Base-by-base conservation (phyloP, 768 basidiomycete genomes). In the Crucibulum laeve region DNA sequence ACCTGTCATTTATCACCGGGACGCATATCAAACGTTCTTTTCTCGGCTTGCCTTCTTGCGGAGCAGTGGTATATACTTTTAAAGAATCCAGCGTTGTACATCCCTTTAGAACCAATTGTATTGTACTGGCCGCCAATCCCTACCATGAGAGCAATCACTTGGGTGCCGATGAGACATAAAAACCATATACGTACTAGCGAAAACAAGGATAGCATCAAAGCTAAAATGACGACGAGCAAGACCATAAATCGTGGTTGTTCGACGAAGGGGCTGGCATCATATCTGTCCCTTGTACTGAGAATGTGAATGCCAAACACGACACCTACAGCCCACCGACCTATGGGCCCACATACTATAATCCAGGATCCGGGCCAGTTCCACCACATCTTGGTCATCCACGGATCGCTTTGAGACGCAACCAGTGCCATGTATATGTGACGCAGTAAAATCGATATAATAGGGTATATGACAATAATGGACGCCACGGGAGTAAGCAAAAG, bases 291-390 rank as follows among this genome's bases (percentile, higher is more conserved):
- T 10, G 47, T 37, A 28, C 55, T 53, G 11, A 69, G 39, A 11
- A 65, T 52, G 10, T 53, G 44, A 47, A 66, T 66, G 1, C 72
- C 72, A 2, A 72, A 49, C 3, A 53, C 51, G 21, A 57, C 57
- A 23, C 72, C 72, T 40, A 68, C 57, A 17, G 69, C 47, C 60
- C 64, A 72, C 25, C 72, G 58, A 1, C 72, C 72, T 14, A 65
- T 45, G 21, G 72, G 72, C 14, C 72, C 72, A 25, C 65, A 67
- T 30, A 67, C 57, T 41, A 71, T 53, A 11, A 71, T 59, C 71
- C 71, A 74, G 4, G 72, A 73, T 3, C 67, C 67, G 25, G 55
- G 57, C 65, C 67, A 67, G 25, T 65, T 48, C 72, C 72, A 74
- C 72, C 72, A 74, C 3, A 61, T 43, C 34, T 47, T 22, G 6